These are phyloP conservation scores for Picea sitchensis DNA, from an alignment of 75 land plant genomes.

Conservation along the genomic window DNA sequence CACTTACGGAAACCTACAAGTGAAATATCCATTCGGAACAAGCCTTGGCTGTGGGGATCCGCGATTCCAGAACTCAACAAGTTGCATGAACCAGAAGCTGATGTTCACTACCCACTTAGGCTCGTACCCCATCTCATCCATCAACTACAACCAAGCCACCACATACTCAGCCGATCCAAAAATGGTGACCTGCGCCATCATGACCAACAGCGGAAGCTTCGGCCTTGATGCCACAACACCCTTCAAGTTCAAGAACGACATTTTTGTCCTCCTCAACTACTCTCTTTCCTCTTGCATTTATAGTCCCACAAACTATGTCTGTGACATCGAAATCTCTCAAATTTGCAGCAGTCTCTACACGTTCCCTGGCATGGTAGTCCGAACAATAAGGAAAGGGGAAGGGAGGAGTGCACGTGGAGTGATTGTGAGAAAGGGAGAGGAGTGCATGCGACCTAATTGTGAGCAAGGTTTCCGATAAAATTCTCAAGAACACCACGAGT, in stretches of 20 bases:
- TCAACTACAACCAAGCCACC: not conserved
- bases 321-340: constrained; percentile 11
- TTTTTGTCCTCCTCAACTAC: constrained; percentile 19
- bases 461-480: no score
- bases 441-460: no score
- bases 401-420: no score
- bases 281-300: not conserved
- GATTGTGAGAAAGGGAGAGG: no score
- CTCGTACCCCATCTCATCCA: constrained; percentile 6
- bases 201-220: constrained; percentile 1
- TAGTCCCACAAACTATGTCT: not conserved
- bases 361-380: not conserved
- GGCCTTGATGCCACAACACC: constrained; percentile 18
- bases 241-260: constrained; percentile 8
- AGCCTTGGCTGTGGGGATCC: constrained; percentile 15
- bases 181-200: constrained; percentile 13
- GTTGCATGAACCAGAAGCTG: constrained; percentile 11
- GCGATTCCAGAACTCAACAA: constrained; percentile 2
- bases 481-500: no score
- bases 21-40: constrained; percentile 19
- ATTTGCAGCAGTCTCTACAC: constrained; percentile 12
- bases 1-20: constrained; percentile 6
- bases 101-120: constrained; percentile 10
- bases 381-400: no score
- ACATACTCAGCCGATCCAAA: constrained; percentile 3